phyloP scores from a whole-genome alignment of 1,284 basidiomycete genomes.

The Porphyrellus sp. region DNA sequence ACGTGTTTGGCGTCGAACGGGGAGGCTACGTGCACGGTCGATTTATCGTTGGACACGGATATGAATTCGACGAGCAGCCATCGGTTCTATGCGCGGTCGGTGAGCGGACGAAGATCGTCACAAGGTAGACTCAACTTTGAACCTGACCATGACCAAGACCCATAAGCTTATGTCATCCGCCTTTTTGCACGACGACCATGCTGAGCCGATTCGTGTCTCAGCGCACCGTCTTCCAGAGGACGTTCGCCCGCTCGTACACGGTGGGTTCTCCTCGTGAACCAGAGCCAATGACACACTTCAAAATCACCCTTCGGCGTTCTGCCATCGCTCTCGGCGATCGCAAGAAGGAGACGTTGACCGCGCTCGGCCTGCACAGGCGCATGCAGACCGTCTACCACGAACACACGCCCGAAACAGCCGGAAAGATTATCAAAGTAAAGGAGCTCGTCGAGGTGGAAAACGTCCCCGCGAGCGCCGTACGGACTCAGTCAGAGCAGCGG shows the following conservation, averaged over 20 bases:
- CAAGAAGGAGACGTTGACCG: constrained; percentile 68
- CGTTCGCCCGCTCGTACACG: constrained; percentile 13
- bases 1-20: constrained; percentile 57
- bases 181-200: background rate
- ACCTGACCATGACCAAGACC: constrained; percentile 23
- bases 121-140: constrained; percentile 26
- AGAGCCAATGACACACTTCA: constrained; percentile 65
- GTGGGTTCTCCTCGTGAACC: too few species aligned
- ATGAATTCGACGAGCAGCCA: constrained; percentile 78
- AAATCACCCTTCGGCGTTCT: constrained; percentile 80
- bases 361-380: constrained; percentile 76
- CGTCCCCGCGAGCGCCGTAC: constrained; percentile 61
- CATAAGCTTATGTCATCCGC: constrained; percentile 21
- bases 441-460: constrained; percentile 86
- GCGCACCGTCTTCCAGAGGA: background rate
- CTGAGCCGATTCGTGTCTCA: constrained; percentile 6
- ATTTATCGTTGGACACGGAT: constrained; percentile 8
- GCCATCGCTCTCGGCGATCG: constrained; percentile 74
- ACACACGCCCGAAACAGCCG: constrained; percentile 71
- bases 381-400: constrained; percentile 80
- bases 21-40: too few species aligned
- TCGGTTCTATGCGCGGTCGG: constrained; percentile 57
- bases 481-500: constrained; percentile 63
- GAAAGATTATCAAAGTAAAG: constrained; percentile 80
- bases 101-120: background rate